Evolutionary conservation across 495 filamentous ascomycete species (phyloP).

Genomic region (Astrothelium macrocarpum): DNA sequence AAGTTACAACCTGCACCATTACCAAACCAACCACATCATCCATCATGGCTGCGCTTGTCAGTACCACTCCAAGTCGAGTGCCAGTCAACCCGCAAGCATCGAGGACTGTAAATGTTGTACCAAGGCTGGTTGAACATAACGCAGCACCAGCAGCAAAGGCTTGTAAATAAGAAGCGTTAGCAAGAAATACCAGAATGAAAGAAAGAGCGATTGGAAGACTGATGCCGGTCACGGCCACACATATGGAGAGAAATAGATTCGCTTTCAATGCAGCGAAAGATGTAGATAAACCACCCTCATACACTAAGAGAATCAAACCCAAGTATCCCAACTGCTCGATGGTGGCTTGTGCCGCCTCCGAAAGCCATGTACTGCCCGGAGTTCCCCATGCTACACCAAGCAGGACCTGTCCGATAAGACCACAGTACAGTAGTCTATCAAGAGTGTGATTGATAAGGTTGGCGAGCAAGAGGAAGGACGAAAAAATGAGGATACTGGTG

Average conservation of each 20-base stretch:
- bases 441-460: conserved; percentile 50
- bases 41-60: conserved; percentile 66
- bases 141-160: conserved; percentile 69
- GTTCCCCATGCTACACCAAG: conserved; percentile 62
- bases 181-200: conserved; percentile 44
- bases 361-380: conserved; percentile 47
- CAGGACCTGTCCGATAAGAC: conserved; percentile 64
- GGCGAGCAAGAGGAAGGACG: conserved; percentile 57
- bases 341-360: conserved; percentile 38
- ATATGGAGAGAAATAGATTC: conserved; percentile 49
- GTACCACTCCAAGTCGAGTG: conserved; percentile 59
- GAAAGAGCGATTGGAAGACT: conserved; percentile 56
- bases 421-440: conserved; percentile 57
- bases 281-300: conserved; percentile 63
- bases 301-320: conserved; percentile 65
- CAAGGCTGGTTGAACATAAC: conserved; percentile 64
- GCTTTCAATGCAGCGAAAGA: conserved; percentile 47
- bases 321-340: conserved; percentile 67
- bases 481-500: conserved; percentile 46
- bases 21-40: conserved; percentile 78
- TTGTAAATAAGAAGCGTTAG: conserved; percentile 44
- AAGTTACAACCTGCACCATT: conserved; percentile 59
- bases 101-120: conserved; percentile 71
- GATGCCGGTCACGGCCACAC: conserved; percentile 57
- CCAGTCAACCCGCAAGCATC: conserved; percentile 43